Base-by-base conservation (phyloP, 2,329 filamentous ascomycete species). In the Aspergillus brunneoviolaceus region DNA sequence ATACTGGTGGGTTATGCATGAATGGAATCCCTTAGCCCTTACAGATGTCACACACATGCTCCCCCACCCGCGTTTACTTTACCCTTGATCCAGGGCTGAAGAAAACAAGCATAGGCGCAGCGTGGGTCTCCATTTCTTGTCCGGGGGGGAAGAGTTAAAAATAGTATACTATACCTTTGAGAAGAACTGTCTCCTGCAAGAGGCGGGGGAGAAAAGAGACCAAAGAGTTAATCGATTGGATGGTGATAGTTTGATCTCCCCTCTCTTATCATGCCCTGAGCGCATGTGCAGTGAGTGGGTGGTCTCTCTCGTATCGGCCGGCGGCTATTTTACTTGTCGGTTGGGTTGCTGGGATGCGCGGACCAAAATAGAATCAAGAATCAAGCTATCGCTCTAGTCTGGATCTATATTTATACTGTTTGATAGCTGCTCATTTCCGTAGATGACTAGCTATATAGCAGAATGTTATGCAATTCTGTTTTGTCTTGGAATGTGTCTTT, bases 331-430 rank as follows among this genome's bases (percentile, higher is more conserved):
- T 27, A 23, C 11, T 19, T 31, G 16, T 48, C 42, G 27, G 53
- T 35, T 47, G n/a, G 27, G 53, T 35, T 47, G n/a, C n/a, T 39
- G 52, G 14, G 52, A 23, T 33, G 14, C n/a, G 39, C 9, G 12
- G 49, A 29, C 52, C 25, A 48, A 55, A 55, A 55, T 48, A 55
- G 52, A 55, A 7, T 48, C 25, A 21, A 55, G 52, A 55, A 7
- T 48, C 25, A 21, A 19, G 19, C 35, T 33, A 48, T 48, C n/a
- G 52, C 3, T 33, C 52, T 29, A 50, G 27, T 51, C 25, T 49
- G 33, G 14, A 51, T 51, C 14, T 53, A 49, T 52, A 52, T 5
- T 52, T 52, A 52, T 21, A 21, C n/a, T 29, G 6, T 29, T 29
- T 29, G 33, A 25, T 16, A 35, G 33, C 14, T 16, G 11, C 9